Evolutionary conservation across 257 asterid species (phyloP).

Genomic region (Gentiana dahurica): DNA sequence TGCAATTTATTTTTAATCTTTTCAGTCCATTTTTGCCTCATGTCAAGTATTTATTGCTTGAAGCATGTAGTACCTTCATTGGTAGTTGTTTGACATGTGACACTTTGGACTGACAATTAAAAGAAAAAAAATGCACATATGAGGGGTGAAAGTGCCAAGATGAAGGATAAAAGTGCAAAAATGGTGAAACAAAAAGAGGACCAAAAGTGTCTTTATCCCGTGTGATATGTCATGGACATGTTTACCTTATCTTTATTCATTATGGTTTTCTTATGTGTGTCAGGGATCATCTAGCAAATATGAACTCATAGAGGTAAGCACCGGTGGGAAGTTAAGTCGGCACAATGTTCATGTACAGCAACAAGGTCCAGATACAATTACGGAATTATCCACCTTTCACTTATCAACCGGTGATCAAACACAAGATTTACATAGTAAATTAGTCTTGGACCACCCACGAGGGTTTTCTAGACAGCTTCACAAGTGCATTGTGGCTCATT

Average conservation of each 20-base stretch:
- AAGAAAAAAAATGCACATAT: too few species aligned
- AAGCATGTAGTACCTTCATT: too few species aligned
- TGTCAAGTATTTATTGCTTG: too few species aligned
- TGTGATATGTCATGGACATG: neutral
- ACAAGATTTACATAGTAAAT: slow-evolving; percentile 82
- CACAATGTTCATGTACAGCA: slow-evolving; percentile 88
- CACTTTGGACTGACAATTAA: too few species aligned
- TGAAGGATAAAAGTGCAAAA: too few species aligned
- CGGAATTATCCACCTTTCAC: slow-evolving; percentile 81
- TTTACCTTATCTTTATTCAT: too few species aligned
- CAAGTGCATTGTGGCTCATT: slow-evolving; percentile 92
- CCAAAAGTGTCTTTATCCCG: too few species aligned
- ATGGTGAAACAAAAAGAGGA: too few species aligned
- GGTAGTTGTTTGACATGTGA: too few species aligned
- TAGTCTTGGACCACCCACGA: slow-evolving; percentile 80
- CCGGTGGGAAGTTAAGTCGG: slow-evolving; percentile 86
- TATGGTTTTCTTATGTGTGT: slow-evolving; percentile 4
- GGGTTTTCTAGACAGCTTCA: slow-evolving; percentile 81
- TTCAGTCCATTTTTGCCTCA: too few species aligned
- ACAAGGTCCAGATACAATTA: slow-evolving; percentile 65
- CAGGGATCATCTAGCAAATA: slow-evolving; percentile 67
- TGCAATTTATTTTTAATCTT: too few species aligned
- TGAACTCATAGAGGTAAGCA: slow-evolving; percentile 67
- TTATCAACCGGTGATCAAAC: slow-evolving; percentile 62
- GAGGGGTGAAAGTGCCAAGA: too few species aligned